Percentiles rank a stretch among this genome's conserved stretches.
These are phyloP conservation scores for Trichosanthes truncata DNA, from an alignment of 306 rosid species.

Conservation along the genomic window DNA sequence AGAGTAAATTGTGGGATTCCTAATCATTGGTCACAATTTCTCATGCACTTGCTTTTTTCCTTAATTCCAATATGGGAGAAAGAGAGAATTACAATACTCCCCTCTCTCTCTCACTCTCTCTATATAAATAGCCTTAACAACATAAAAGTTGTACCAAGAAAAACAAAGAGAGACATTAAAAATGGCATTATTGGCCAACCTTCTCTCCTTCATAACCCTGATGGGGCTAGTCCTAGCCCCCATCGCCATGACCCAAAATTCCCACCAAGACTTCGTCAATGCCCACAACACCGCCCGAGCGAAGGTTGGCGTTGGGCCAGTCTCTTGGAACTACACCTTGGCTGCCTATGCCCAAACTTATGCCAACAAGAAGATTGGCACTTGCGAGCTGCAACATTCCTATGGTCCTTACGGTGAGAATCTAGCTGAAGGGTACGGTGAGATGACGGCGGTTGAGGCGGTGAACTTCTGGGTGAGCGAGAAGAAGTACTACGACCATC, in stretches of 20 bases:
- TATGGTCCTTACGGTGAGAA: not conserved
- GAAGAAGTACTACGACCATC: constrained; percentile 14
- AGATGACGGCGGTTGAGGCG: not conserved
- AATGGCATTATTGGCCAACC: not conserved
- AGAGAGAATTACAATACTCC: not conserved
- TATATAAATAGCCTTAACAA: not conserved
- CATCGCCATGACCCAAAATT: not conserved
- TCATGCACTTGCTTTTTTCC: not conserved
- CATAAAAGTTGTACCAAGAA: not conserved
- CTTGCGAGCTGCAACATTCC: constrained; percentile 1
- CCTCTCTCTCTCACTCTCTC: not conserved
- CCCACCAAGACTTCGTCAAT: constrained; percentile 2
- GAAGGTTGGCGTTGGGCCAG: not conserved
- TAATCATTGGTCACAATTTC: not conserved
- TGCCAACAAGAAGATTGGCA: not conserved
- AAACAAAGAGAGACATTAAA: not conserved
- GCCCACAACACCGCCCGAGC: constrained; percentile 6
- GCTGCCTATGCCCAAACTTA: constrained; percentile 5
- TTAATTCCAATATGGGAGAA: not conserved
- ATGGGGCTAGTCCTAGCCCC: not conserved
- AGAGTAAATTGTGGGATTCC: not conserved
- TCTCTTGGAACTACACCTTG: constrained; percentile 10
- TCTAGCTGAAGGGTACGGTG: not conserved
- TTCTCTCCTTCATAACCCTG: not conserved
- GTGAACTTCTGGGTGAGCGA: constrained; percentile 26